phyloP scores from a whole-genome alignment of 306 rosid genomes.

The Alnus rubra region DNA sequence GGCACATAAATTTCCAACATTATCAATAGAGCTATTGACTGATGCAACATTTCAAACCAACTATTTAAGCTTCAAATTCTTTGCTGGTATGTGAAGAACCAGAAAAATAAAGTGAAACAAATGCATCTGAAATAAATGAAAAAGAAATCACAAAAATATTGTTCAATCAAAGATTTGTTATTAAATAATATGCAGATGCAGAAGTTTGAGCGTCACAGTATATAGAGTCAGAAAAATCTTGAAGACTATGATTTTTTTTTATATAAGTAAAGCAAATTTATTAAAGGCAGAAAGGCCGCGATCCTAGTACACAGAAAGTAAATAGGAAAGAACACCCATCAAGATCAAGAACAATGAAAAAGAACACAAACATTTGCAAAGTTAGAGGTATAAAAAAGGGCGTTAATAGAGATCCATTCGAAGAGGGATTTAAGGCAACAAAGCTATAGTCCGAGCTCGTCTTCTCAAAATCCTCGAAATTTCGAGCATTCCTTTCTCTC shows the following conservation, averaged over 20 bases:
- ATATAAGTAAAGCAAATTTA: too few species aligned
- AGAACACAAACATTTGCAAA: too few species aligned
- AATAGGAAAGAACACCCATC: too few species aligned
- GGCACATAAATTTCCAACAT: neutral
- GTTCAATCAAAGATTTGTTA: neutral
- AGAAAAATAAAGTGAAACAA: neutral
- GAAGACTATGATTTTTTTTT: neutral
- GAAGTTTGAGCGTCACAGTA: neutral
- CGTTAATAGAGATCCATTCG: too few species aligned
- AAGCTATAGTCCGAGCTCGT: too few species aligned
- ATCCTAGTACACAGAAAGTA: too few species aligned
- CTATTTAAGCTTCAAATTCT: neutral
- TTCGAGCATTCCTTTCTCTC: too few species aligned
- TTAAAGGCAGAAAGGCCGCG: too few species aligned
- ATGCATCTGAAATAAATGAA: neutral
- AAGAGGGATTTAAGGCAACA: too few species aligned
- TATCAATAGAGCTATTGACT: neutral
- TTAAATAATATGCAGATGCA: neutral
- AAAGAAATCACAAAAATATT: neutral
- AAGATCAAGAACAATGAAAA: too few species aligned
- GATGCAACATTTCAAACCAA: neutral
- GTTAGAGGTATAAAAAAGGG: too few species aligned
- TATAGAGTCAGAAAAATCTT: neutral
- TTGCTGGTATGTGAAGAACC: neutral
- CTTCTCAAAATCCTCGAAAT: too few species aligned